Conservation (phyloP, 768 basidiomycete genomes). For the Rhodotorula graminis region DNA sequence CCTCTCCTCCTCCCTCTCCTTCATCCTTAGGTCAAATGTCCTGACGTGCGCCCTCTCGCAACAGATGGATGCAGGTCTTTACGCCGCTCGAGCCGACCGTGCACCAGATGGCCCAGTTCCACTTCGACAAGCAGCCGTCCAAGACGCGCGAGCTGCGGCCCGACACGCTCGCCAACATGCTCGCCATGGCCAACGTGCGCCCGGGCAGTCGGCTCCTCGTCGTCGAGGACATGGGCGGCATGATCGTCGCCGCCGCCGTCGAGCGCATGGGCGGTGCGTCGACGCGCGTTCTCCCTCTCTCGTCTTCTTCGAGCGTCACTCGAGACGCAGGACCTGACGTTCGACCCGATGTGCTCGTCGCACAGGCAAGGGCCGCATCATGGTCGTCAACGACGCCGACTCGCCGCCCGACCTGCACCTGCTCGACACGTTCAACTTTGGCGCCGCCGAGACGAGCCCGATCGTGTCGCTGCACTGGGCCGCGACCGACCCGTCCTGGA, state of each 20-base stretch:
- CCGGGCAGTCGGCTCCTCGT: constrained; percentile 83
- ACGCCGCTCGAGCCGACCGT: constrained; percentile 81
- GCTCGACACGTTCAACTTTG: constrained; percentile 78
- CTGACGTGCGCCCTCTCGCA: too few species aligned
- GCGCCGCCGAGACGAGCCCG: constrained; percentile 53
- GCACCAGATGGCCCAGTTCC: constrained; percentile 81
- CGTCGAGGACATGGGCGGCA: constrained; percentile 85
- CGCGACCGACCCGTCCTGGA: constrained; percentile 71
- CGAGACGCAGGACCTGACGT: not conserved
- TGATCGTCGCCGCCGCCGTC: constrained; percentile 76
- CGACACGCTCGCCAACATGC: constrained; percentile 82
- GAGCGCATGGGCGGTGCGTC: constrained; percentile 75
- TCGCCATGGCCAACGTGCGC: constrained; percentile 73
- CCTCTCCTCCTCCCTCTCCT: not conserved
- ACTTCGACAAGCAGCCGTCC: constrained; percentile 73
- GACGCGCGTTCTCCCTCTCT: too few species aligned
- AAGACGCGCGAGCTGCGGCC: constrained; percentile 72
- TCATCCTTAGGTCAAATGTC: too few species aligned
- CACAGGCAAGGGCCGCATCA: constrained; percentile 69
- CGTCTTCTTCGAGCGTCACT: not conserved
- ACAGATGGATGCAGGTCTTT: constrained; percentile 79
- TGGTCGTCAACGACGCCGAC: constrained; percentile 82
- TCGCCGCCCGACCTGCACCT: constrained; percentile 88
- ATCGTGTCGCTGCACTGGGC: constrained; percentile 82
- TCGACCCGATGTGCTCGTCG: not conserved